Conservation (phyloP, 176 grass and related monocot species). For the Rhynchospora breviuscula region DNA sequence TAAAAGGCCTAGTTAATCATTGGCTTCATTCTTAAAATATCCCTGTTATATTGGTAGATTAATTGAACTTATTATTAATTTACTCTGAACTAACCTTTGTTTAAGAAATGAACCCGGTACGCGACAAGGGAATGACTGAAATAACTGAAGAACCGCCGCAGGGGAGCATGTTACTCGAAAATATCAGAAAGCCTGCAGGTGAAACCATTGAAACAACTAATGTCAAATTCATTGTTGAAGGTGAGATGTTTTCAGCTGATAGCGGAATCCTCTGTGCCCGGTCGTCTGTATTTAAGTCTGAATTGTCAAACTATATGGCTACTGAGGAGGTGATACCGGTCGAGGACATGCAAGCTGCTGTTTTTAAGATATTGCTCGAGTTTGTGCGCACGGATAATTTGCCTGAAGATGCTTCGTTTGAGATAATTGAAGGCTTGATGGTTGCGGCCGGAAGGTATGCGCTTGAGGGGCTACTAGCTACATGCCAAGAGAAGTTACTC, state of each 20-base stretch:
- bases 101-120: too few species aligned
- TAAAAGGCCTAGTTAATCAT: too few species aligned
- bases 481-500: neutral
- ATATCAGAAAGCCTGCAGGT: neutral
- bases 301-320: slow-evolving; percentile 17
- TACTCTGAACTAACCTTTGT: too few species aligned
- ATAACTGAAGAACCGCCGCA: too few species aligned
- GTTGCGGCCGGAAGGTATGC: slow-evolving; percentile 33
- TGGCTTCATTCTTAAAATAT: too few species aligned
- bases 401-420: neutral
- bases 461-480: slow-evolving; percentile 24
- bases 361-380: slow-evolving; percentile 24
- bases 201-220: neutral
- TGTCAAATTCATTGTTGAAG: neutral
- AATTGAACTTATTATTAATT: too few species aligned
- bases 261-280: slow-evolving; percentile 17
- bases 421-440: slow-evolving; percentile 21
- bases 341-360: neutral
- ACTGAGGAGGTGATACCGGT: neutral
- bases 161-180: neutral
- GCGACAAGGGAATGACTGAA: too few species aligned
- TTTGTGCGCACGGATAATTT: slow-evolving; percentile 30
- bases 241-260: neutral
- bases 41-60: too few species aligned
- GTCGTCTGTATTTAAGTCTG: slow-evolving; percentile 32